A percentile compares a stretch with the other conserved stretches of the same genome.
Evolutionary conservation across 2,329 filamentous ascomycete genomes (phyloP).

Genomic region (Anthostomella pinea): DNA sequence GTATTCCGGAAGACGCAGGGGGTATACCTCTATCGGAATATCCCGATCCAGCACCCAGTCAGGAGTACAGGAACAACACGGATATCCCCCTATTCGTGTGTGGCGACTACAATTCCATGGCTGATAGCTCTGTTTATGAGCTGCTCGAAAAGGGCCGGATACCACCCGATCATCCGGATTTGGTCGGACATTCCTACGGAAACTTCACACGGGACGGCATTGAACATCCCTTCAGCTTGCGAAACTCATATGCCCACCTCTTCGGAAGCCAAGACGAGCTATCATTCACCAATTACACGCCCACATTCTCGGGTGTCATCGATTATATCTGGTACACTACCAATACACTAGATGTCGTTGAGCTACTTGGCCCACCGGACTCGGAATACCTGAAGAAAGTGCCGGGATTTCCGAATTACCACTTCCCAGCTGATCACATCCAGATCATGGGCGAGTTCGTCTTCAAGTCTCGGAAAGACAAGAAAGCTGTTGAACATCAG

Average conservation of each 20-base stretch:
- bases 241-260: constrained; percentile 82
- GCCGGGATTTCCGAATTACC: constrained; percentile 88
- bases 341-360: constrained; percentile 80
- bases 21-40: constrained; percentile 52
- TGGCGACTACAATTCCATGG: constrained; percentile 92
- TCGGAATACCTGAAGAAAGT: constrained; percentile 80
- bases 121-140: constrained; percentile 86
- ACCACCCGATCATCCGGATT: constrained; percentile 73
- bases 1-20: constrained; percentile 41
- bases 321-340: constrained; percentile 99
- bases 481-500: constrained; percentile 48
- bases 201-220: constrained; percentile 92
- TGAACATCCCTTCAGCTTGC: constrained; percentile 88
- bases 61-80: constrained; percentile 80
- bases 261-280: constrained; percentile 81
- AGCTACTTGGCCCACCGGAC: constrained; percentile 82
- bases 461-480: constrained; percentile 83
- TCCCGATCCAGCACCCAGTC: constrained; percentile 71
- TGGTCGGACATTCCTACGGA: constrained; percentile 81
- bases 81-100: constrained; percentile 90
- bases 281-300: constrained; percentile 94
- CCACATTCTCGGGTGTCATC: constrained; percentile 85
- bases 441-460: constrained; percentile 86
- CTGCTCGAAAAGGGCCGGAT: constrained; percentile 79
- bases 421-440: constrained; percentile 91